A percentile compares a stretch with the other conserved stretches of the same genome.
phyloP scores from a whole-genome alignment of 2,329 filamentous ascomycete genomes.

The Chaetoscypha palmicola region DNA sequence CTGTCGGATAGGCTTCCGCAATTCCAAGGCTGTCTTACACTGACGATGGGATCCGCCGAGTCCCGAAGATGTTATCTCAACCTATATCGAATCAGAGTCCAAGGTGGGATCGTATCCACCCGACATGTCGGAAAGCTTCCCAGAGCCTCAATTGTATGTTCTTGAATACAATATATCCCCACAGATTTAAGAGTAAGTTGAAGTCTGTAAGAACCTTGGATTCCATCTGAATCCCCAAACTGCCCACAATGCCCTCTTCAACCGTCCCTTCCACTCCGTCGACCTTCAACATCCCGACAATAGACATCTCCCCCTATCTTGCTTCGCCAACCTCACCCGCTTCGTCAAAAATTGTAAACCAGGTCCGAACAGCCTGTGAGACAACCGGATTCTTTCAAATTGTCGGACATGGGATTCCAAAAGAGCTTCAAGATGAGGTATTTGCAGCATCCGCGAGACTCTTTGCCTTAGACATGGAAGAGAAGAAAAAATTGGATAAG shows the following conservation, averaged over 20 bases:
- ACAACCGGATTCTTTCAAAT: slow-evolving; percentile 49
- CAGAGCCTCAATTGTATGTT: neutral
- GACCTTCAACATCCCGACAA: slow-evolving; percentile 15
- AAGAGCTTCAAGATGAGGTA: slow-evolving; percentile 34
- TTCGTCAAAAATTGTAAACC: slow-evolving; percentile 26
- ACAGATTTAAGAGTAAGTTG: neutral
- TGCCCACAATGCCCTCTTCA: neutral
- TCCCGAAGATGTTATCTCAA: neutral
- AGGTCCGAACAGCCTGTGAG: slow-evolving; percentile 37
- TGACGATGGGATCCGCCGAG: neutral
- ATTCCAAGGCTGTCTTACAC: too few species aligned
- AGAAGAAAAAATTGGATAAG: slow-evolving; percentile 38
- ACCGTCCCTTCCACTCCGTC: neutral
- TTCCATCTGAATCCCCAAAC: neutral
- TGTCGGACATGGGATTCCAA: slow-evolving; percentile 38
- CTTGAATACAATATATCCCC: neutral
- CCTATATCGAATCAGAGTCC: neutral
- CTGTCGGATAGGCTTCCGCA: too few species aligned
- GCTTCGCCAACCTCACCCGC: slow-evolving; percentile 11
- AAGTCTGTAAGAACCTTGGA: neutral
- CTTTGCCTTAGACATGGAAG: slow-evolving; percentile 40
- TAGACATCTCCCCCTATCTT: slow-evolving; percentile 22
- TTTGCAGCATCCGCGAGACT: slow-evolving; percentile 37
- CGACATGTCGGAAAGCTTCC: neutral
- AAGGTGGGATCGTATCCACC: neutral